These are phyloP conservation scores for Dictyostelium firmibasis DNA, from an alignment of 78 protist genomes.

Conservation along the genomic window DNA sequence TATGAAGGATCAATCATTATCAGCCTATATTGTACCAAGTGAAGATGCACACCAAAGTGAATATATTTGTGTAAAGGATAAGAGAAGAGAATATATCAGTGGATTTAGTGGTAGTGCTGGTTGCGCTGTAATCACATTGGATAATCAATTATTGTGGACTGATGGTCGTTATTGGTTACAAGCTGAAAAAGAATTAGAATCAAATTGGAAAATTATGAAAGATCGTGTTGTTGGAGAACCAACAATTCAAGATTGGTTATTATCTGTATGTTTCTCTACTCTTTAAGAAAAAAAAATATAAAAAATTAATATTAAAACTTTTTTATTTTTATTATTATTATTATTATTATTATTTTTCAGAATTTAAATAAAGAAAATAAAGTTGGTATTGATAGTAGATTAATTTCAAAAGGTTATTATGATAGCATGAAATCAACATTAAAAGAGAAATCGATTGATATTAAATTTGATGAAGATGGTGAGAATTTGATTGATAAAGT, in stretches of 20 bases:
- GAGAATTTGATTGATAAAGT: constrained; percentile 81
- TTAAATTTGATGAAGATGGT: neutral
- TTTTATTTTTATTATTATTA: neutral
- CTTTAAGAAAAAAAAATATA: neutral
- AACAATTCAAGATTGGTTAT: constrained; percentile 74
- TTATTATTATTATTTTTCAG: neutral
- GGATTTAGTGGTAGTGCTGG: constrained; percentile 95
- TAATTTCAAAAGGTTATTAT: constrained; percentile 41
- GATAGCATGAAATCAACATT: constrained; percentile 8
- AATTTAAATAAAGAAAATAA: neutral
- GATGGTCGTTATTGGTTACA: constrained; percentile 94
- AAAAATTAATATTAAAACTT: too few relatives aligned
- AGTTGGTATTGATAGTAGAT: constrained; percentile 80
- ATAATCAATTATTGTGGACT: constrained; percentile 90
- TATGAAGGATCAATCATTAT: constrained; percentile 25
- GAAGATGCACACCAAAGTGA: constrained; percentile 92
- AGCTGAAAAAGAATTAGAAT: constrained; percentile 87
- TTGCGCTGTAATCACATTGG: constrained; percentile 82
- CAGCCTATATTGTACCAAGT: constrained; percentile 71
- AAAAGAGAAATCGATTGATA: neutral
- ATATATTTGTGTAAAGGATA: constrained; percentile 82
- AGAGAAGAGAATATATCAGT: constrained; percentile 83
- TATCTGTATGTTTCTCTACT: neutral
- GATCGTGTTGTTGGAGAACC: constrained; percentile 66
- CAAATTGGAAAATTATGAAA: constrained; percentile 88